Base-by-base conservation (phyloP, 2,329 filamentous ascomycete species). In the Sarocladium kiliense region DNA sequence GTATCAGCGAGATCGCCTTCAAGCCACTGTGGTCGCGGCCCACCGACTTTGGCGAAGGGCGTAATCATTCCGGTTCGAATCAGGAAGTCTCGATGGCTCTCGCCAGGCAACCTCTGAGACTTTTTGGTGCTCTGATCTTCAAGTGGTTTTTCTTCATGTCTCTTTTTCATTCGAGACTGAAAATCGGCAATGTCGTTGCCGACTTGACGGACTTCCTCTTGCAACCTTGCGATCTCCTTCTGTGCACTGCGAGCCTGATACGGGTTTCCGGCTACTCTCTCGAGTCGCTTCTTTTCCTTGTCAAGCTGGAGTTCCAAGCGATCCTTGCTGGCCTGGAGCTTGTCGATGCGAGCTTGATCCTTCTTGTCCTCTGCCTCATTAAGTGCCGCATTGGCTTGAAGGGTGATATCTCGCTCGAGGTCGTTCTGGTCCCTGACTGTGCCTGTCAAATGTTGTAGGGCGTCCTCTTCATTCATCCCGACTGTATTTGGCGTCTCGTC, bases 41-140 rank as follows among this genome's bases (percentile, higher is more conserved):
- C 79, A 25, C 84, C 84, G 62, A 96, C 81, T 59, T 87, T 89
- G 7, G 91, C 89, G 65, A 99, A 99, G 0, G 94, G 94, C 0
- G 94, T 99, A 62, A 99, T 97, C 72, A 97, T 97, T 58, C 94
- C 94, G 0, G 93, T 99, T 26, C 94, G 85, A 50, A 99, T 94
- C 47, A 99, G 80, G 67, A 89, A 99, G 47, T 96, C 92, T 53
- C 92, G 84, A 58, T 90, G 85, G 23, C 82, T 91, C 73, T 97
- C 94, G 58, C 89, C 89, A 1, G 89, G 85, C 56, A 93, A 72
- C 54, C 82, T 84, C 57, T 79, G 78, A 54, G 80, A 84, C 26
- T 79, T 80, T 14, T 67, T 65, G 30, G 74, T 70, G 19, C 71
- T 71, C 1, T 71, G 62, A 10, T 76, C 73, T 1, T 74, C 71